Evolutionary conservation across 352 stramenopile species (phyloP).

Genomic region (Vaucheria bursata): DNA sequence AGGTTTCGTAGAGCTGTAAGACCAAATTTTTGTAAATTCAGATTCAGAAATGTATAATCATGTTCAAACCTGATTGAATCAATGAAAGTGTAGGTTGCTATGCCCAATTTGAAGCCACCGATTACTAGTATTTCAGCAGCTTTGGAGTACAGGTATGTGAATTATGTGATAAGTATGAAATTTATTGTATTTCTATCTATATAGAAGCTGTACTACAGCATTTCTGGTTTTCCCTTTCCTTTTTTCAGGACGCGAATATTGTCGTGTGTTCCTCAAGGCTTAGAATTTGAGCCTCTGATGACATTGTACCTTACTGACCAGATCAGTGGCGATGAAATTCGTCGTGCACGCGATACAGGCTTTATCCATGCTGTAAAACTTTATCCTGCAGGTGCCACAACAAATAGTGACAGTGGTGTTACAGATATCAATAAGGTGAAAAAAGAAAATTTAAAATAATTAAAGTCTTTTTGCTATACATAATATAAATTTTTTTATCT

Average conservation of each 20-base stretch:
- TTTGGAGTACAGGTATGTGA: slow-evolving; percentile 77
- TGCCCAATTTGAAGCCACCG: slow-evolving; percentile 96
- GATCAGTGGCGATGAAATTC: slow-evolving; percentile 80
- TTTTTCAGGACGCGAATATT: no score
- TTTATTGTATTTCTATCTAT: no score
- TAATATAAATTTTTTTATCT: not conserved
- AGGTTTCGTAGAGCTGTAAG: slow-evolving; percentile 60
- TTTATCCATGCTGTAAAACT: slow-evolving; percentile 91
- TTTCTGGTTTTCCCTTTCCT: no score
- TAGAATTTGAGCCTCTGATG: slow-evolving; percentile 84
- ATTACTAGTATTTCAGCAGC: slow-evolving; percentile 86
- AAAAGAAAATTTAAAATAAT: slow-evolving; percentile 56
- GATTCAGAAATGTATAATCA: no score
- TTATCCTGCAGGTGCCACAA: slow-evolving; percentile 93
- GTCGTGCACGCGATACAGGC: slow-evolving; percentile 67
- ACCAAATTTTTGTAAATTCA: no score
- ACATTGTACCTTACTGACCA: slow-evolving; percentile 96
- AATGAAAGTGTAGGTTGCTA: slow-evolving; percentile 83
- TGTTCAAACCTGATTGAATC: no score
- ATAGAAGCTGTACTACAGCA: no score
- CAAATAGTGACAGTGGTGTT: slow-evolving; percentile 94
- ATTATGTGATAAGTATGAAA: no score
- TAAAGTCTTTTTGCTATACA: not conserved
- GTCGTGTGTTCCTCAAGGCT: slow-evolving; percentile 60
- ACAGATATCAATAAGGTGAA: slow-evolving; percentile 89